Base-by-base conservation (phyloP, 805 yeast species). In the Saccharomycopsis sp. region DNA sequence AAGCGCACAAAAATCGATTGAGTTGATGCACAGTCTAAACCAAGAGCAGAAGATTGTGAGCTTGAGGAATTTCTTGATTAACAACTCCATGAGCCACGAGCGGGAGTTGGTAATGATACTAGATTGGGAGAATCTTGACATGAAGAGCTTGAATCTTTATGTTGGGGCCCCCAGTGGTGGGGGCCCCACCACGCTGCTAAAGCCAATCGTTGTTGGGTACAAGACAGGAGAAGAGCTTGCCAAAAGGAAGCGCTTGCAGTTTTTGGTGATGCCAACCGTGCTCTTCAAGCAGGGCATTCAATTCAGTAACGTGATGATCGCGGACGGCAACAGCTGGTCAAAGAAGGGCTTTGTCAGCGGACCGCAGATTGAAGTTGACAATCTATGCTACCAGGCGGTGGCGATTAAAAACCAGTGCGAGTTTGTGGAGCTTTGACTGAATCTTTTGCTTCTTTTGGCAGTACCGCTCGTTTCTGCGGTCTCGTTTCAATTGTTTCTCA, bases 201-300 rank as follows among this genome's bases (percentile, higher is more conserved):
- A n/a, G n/a, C n/a, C n/a, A 5, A 34, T 34, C 10, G 5, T 19
- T 10, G 37, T 34, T 12, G 37, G 37, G n/a, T 33, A 8, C 36
- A 17, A 33, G 26, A n/a, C 19, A 13, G 19, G 19, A 32, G 22
- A 8, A 12, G 21, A 7, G 6, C 10, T 6, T 17, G 36, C 18
- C 19, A 23, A 12, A n/a, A 13, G 19, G 9, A 21, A 32, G 17
- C 19, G 7, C 35, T 13, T 38, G 10, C 17, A 43, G n/a, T 43
- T 30, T 26, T 17, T 43, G 8, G 12, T 30, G 7, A 34, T 39
- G 30, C 26, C 18, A 15, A 15, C 35, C 4, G 26, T 27, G 9
- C 19, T 43, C 16, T 43, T 43, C 36, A 43, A 36, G 20, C 43
- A 39, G 17, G 46, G 46, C 5, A 39, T 43, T 8, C 46, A 43